Evolutionary conservation across 73 alveolate genomes (phyloP), one percentile per base, ranked within the genome.

Genomic region (Blepharisma japonicum): DNA sequence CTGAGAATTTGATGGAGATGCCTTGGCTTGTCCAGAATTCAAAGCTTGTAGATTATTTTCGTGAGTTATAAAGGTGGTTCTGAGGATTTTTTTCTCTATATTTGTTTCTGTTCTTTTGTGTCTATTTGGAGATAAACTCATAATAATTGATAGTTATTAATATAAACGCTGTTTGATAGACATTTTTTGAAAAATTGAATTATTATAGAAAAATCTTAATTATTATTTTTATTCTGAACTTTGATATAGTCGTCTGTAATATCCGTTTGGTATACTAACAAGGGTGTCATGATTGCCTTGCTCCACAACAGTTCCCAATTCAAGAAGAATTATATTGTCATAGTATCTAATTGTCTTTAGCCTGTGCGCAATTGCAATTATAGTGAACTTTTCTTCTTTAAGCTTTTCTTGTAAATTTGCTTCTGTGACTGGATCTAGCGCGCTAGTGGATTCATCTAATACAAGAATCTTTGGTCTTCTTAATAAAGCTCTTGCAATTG

Each of bases 341-440:
- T 21, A 66, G 20, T 66, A 9, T 32, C 77, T 23, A 32, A 66
- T 66, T 14, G 77, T 23, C 67, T 32, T 66, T 2, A 66, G 55
- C 20, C 77, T 21, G 55, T 66, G 77, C 3, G 77, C 77, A 66
- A 66, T 66, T 14, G 77, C 77, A 21, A 66, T 21, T 11, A 66
- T 32, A 14, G 77, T 66, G 71, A 66, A 32, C 55, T 66, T 21
- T 23, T 32, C 77, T 18, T 32, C 55, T 32, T 23, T 66, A 1
- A 66, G n/a, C 77, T n/a, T 23, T 23, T 53, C 23, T 53, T 53
- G 67, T 53, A 53, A 53, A 20, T 53, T 53, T 2, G 67, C n/a
- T 53, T 53, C 67, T 14, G 67, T 53, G 23, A 53, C 23, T 14
- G 67, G n/a, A 53, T 53, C 67, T 14, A 53, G 67, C 0, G 67